These are phyloP conservation scores for Nematocida ironsii DNA, from an alignment of 371 early-diverging fungal genomes.

Conservation along the genomic window DNA sequence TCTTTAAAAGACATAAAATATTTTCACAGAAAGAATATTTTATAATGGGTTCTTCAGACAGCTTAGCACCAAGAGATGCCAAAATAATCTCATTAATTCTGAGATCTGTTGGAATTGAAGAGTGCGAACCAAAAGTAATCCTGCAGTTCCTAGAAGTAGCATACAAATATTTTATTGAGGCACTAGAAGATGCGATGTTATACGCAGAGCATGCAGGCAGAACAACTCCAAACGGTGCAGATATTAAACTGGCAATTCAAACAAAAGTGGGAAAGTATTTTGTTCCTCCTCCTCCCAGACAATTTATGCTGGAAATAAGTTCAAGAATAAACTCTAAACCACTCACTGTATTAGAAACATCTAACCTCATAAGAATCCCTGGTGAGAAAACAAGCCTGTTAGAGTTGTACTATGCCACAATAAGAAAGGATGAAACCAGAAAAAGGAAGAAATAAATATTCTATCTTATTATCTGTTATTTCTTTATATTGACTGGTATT, in stretches of 20 bases:
- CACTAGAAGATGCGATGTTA: slow-evolving; percentile 83
- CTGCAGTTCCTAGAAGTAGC: slow-evolving; percentile 89
- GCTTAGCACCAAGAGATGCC: slow-evolving; percentile 77
- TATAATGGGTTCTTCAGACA: slow-evolving; percentile 60
- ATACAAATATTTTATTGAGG: slow-evolving; percentile 85
- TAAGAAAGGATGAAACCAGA: slow-evolving; percentile 52
- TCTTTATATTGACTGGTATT: neutral
- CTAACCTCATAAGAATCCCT: slow-evolving; percentile 67
- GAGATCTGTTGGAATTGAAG: slow-evolving; percentile 82
- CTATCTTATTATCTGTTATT: neutral
- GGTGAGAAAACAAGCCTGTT: slow-evolving; percentile 43
- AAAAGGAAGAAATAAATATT: slow-evolving; percentile 39
- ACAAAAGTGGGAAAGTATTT: slow-evolving; percentile 70
- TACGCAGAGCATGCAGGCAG: slow-evolving; percentile 87
- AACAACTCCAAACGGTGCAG: slow-evolving; percentile 77
- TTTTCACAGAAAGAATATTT: neutral
- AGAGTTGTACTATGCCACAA: slow-evolving; percentile 60
- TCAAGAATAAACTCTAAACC: slow-evolving; percentile 65
- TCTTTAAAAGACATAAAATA: slow-evolving; percentile 51
- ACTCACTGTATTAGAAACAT: slow-evolving; percentile 60
- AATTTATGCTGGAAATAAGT: slow-evolving; percentile 69
- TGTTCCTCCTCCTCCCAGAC: slow-evolving; percentile 70
- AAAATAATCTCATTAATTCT: slow-evolving; percentile 83
- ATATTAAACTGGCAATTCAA: slow-evolving; percentile 84
- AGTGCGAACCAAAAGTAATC: slow-evolving; percentile 89